phyloP scores from a whole-genome alignment of 345 rosid species.

The Luvunga scandens region DNA sequence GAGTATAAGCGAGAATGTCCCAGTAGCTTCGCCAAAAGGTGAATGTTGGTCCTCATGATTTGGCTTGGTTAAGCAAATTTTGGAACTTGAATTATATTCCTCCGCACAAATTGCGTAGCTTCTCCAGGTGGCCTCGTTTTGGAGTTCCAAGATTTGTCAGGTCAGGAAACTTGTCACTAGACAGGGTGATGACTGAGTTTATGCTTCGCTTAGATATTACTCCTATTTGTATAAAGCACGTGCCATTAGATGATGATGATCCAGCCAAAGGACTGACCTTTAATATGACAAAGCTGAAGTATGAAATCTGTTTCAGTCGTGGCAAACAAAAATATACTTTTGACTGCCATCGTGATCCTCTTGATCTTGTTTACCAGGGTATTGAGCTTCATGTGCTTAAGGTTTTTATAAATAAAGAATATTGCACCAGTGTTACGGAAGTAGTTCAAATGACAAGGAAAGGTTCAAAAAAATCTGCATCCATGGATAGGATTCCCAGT shows the following conservation, averaged over 20 bases:
- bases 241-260: slow-evolving; percentile 84
- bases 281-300: slow-evolving; percentile 78
- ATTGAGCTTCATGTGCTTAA: slow-evolving; percentile 86
- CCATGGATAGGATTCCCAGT: slow-evolving; percentile 59
- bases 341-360: slow-evolving; percentile 83
- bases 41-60: slow-evolving; percentile 92
- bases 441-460: slow-evolving; percentile 54
- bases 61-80: slow-evolving; percentile 85
- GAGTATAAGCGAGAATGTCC: slow-evolving; percentile 41
- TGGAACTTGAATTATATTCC: slow-evolving; percentile 86
- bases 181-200: slow-evolving; percentile 95
- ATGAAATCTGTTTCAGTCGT: slow-evolving; percentile 76
- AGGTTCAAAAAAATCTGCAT: slow-evolving; percentile 56
- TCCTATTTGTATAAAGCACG: slow-evolving; percentile 65
- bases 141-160: slow-evolving; percentile 77
- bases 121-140: slow-evolving; percentile 95
- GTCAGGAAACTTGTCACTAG: slow-evolving; percentile 92
- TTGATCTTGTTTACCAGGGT: slow-evolving; percentile 96
- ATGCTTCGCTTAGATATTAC: slow-evolving; percentile 86
- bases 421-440: slow-evolving; percentile 47
- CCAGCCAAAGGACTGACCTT: slow-evolving; percentile 90
- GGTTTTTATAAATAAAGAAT: slow-evolving; percentile 61
- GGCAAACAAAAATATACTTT: slow-evolving; percentile 90
- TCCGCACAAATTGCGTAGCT: slow-evolving; percentile 86
- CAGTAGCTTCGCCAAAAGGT: slow-evolving; percentile 51